Conservation (phyloP, 1,284 basidiomycete species). For the Marasmius fiardii region DNA sequence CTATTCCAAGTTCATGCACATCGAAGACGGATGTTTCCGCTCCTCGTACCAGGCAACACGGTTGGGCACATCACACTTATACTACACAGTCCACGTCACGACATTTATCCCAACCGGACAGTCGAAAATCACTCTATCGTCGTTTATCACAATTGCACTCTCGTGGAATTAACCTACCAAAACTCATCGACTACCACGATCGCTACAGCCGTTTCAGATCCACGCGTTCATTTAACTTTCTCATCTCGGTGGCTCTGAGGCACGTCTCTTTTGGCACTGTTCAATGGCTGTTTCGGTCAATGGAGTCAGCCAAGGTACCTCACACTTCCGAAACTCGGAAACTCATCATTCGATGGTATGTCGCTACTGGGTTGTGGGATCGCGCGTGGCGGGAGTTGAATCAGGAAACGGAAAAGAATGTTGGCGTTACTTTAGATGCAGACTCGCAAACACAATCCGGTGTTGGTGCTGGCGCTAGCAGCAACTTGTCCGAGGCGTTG, state of each 20-base stretch:
- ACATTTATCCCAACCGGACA: constrained; percentile 4
- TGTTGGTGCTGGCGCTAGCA: no score
- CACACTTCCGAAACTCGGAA: constrained; percentile 43
- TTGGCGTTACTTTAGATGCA: no score
- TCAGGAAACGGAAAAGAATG: neutral
- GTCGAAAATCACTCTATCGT: constrained; percentile 33
- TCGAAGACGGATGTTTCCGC: neutral
- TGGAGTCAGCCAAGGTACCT: constrained; percentile 34
- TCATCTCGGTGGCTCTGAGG: constrained; percentile 45
- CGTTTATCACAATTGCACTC: constrained; percentile 42
- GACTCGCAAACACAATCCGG: no score
- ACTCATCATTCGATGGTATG: constrained; percentile 45
- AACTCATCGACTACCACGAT: constrained; percentile 48
- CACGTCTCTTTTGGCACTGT: constrained; percentile 39
- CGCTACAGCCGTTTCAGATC: constrained; percentile 39
- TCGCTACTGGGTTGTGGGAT: constrained; percentile 45
- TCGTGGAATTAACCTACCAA: constrained; percentile 22
- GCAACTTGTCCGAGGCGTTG: constrained; percentile 32
- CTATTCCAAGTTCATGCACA: no score
- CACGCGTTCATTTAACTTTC: constrained; percentile 50
- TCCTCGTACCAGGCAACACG: neutral
- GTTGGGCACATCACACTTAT: neutral
- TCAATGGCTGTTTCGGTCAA: constrained; percentile 36
- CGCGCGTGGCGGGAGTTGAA: constrained; percentile 36
- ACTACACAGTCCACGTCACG: neutral